Evolutionary conservation across 108 stramenopile genomes (phyloP).

Genomic region (Skeletonema marinoi): DNA sequence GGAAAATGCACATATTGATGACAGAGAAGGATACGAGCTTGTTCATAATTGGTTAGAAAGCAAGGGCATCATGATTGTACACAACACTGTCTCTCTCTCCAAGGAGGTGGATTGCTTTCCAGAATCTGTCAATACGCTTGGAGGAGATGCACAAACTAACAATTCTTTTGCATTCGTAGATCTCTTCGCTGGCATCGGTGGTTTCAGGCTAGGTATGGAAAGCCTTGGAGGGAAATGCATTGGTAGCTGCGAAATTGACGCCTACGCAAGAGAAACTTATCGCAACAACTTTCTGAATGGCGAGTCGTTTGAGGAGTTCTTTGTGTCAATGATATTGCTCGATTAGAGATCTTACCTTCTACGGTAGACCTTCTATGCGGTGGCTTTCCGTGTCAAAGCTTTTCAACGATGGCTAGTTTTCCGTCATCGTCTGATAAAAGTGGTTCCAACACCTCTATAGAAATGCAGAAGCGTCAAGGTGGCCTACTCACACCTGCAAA

Average conservation of each 20-base stretch:
- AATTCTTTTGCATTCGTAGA: slow-evolving; percentile 36
- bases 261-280: slow-evolving; percentile 13
- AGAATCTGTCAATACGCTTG: background rate
- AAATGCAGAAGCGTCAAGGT: too few relatives aligned
- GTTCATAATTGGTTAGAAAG: slow-evolving; percentile 10
- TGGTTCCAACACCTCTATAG: background rate
- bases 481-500: background rate
- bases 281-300: slow-evolving; percentile 18
- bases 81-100: slow-evolving; percentile 12
- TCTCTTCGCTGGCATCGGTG: slow-evolving; percentile 47
- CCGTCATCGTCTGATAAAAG: background rate
- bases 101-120: slow-evolving; percentile 31
- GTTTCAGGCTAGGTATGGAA: slow-evolving; percentile 37
- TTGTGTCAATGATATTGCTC: slow-evolving; percentile 23
- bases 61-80: slow-evolving; percentile 7
- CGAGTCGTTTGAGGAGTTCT: background rate
- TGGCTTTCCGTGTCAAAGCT: slow-evolving; percentile 40
- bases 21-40: background rate
- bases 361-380: slow-evolving; percentile 20
- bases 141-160: background rate
- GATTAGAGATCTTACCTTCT: slow-evolving; percentile 16
- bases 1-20: background rate
- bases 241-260: slow-evolving; percentile 28
- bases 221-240: slow-evolving; percentile 25
- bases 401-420: slow-evolving; percentile 27